These are phyloP conservation scores for Plasmopara viticola DNA, from an alignment of 352 stramenopile species.

Conservation along the genomic window DNA sequence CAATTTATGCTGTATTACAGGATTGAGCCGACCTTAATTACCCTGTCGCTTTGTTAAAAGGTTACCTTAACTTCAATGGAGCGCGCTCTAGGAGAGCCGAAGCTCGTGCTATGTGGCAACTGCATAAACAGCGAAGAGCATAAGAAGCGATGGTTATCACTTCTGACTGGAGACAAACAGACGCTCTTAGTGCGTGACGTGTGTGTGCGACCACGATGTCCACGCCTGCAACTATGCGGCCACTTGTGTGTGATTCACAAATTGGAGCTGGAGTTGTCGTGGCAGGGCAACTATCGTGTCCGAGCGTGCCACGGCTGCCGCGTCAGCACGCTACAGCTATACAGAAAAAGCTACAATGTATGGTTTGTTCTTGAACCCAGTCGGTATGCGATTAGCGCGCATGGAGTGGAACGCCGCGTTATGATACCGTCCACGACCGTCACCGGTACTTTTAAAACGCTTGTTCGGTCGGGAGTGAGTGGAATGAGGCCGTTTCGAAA, in stretches of 20 bases:
- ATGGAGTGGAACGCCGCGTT: constrained; percentile 32
- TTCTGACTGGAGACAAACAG: constrained; percentile 23
- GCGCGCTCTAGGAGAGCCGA: constrained; percentile 35
- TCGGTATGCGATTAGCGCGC: constrained; percentile 10
- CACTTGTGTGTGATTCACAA: constrained; percentile 45
- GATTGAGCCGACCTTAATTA: constrained; percentile 10
- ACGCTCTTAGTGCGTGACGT: constrained; percentile 53
- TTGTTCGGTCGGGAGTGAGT: background rate
- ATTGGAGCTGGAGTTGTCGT: constrained; percentile 44
- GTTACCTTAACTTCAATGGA: constrained; percentile 20
- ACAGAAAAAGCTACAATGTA: constrained; percentile 36
- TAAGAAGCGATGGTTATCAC: constrained; percentile 24
- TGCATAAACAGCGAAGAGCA: constrained; percentile 36
- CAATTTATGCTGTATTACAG: constrained; percentile 9
- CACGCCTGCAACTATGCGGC: constrained; percentile 43
- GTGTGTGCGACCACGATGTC: constrained; percentile 42
- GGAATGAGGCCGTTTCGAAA: constrained; percentile 7
- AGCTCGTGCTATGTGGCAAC: constrained; percentile 52
- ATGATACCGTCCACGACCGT: constrained; percentile 6
- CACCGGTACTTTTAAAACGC: background rate
- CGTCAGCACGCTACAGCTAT: constrained; percentile 39
- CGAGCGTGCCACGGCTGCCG: constrained; percentile 48
- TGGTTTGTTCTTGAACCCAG: constrained; percentile 52
- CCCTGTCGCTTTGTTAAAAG: constrained; percentile 9
- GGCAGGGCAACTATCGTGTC: constrained; percentile 37